These are phyloP conservation scores for Trichothecium sympodiale DNA, from an alignment of 2,329 filamentous ascomycete species.

Conservation along the genomic window DNA sequence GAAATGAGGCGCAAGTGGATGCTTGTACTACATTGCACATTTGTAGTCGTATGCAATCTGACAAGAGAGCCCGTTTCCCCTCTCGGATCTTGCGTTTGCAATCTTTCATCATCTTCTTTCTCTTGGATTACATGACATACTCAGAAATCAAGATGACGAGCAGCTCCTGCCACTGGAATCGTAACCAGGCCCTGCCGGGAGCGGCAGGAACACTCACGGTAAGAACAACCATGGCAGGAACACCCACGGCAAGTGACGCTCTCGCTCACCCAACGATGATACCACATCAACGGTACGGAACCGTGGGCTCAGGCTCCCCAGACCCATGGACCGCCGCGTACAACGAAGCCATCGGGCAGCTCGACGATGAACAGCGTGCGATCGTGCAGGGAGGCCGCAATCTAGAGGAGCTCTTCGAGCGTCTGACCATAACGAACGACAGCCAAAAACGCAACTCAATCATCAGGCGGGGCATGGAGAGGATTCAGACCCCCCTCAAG, in stretches of 20 bases:
- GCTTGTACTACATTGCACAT: too few species aligned
- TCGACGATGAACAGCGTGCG: background rate
- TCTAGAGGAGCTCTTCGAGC: background rate
- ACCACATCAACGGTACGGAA: background rate
- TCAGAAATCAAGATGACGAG: constrained; percentile 1
- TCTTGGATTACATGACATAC: background rate
- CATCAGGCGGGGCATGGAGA: background rate
- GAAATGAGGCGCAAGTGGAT: too few species aligned
- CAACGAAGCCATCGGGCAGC: background rate
- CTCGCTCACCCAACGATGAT: background rate
- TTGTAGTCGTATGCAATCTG: too few species aligned
- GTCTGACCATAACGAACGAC: background rate
- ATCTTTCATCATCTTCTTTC: background rate
- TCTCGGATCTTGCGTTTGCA: too few species aligned
- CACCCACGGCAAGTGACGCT: background rate
- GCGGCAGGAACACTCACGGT: background rate
- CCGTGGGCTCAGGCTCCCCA: background rate
- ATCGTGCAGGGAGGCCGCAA: background rate
- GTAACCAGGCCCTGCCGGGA: background rate
- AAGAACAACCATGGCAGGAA: too few species aligned
- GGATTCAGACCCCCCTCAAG: constrained; percentile 1
- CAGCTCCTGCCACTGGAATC: background rate
- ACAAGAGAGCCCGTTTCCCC: too few species aligned
- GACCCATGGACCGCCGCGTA: background rate
- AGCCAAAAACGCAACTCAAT: background rate